Evolutionary conservation across 768 basidiomycete species (phyloP), one percentile per base, ranked within the genome.

Genomic region (Naematelia aurantialba): DNA sequence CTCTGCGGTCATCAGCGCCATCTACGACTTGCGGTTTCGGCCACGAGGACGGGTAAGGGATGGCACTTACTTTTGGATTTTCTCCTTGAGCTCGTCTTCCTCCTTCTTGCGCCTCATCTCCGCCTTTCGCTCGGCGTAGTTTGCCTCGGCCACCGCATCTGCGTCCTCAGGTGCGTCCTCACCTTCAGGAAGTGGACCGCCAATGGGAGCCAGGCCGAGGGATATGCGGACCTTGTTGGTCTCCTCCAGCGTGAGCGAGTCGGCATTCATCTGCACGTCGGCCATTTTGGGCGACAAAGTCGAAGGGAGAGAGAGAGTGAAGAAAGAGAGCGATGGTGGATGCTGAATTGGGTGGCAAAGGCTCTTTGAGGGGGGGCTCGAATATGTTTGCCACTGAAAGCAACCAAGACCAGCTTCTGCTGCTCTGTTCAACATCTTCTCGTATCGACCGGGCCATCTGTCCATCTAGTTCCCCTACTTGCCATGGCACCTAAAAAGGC

Each of bases 131-230:
- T 84, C 85, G 3, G 84, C 79, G 81, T 87, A 98, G 78, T 98
- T 98, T 51, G 84, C 81, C 76, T 91, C 90, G 12, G 96, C 96
- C 66, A 86, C 78, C 70, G 87, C 85, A 57, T 96, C 92, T 65
- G 67, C 60, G 47, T 79, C 73, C 1, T 67, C 63, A 17, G 52
- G 67, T 17, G 56, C 60, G 22, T 68, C 72, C 26, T 83, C 85
- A 72, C 85, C 84, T 72, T 85, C 81, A n/a, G 81, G 83, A 5
- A 87, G 83, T 14, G 80, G 83, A 44, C 82, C 81, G 17, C 87
- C 88, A 57, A 98, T 83, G 44, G 96, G 93, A 75, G 92, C 90
- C 59, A 99, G 85, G 64, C 96, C 96, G 39, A 96, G 83, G 3
- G 87, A 88, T 59, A 94, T 85, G 79, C 96, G 90, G 76, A 96